Evolutionary conservation across 768 basidiomycete genomes (phyloP), one percentile per base, ranked within the genome.

Genomic region (Krasilnikovozyma curviuscula): DNA sequence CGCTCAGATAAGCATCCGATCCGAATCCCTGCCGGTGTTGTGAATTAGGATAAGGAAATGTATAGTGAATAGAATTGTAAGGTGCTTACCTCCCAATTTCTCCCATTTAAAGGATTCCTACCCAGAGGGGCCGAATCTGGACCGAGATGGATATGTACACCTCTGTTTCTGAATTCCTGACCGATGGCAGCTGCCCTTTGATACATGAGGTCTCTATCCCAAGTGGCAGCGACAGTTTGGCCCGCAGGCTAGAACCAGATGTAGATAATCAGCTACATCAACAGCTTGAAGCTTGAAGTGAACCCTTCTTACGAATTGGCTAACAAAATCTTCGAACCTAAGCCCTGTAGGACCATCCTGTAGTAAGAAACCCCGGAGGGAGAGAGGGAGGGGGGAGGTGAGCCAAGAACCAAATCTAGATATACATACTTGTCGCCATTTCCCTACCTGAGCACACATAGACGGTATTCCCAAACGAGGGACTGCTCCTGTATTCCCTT

Each of bases 161-260:
- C 89, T 60, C 89, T 86, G 24, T 74, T 76, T 48, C 70, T 70
- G 65, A 83, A 79, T 61, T 97, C 89, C 46, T 70, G 58, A 18
- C 85, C 88, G 75, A 93, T 80, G 34, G 73, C 77, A 3, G 74
- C 58, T 3, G 82, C 86, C 24, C 86, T 77, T 14, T 67, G 65
- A 44, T 84, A 80, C 47, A 91, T 76, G 28, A 50, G 49, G 27
- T 50, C 49, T 21, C 40, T 44, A 38, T 50, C 25, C 43, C 42
- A 50, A 25, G 49, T 50, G 12, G 49, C 49, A 16, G 43, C 37
- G 16, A 30, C 41, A 19, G 43, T 50, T 29, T 44, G 43, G 18
- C 49, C 49, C 29, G 49, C 43, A 16, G 49, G 49, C 28, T 46
- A 50, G 27, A 31, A 4, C 10, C 31, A 18, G 16, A 7, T n/a